phyloP scores from a whole-genome alignment of 2,329 filamentous ascomycete genomes.

The Calonectria henricotiae region DNA sequence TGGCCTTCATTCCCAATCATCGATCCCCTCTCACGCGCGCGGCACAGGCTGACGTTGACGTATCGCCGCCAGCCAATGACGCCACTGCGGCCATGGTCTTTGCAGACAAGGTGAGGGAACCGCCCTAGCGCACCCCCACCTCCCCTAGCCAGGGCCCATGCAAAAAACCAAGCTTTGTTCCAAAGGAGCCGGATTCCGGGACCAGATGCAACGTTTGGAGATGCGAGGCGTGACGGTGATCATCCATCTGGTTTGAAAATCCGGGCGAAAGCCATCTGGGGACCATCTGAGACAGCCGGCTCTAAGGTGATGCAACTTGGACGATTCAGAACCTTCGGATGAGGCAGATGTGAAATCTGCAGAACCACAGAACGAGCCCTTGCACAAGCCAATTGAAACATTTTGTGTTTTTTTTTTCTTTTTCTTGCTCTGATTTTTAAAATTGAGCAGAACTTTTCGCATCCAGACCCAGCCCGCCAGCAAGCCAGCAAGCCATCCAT shows the following conservation, averaged over 20 bases:
- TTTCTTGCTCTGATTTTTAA: not conserved
- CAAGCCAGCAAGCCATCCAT: not conserved
- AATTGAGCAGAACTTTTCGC: not conserved
- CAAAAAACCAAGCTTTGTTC: slow-evolving; percentile 23
- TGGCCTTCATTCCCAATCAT: not conserved
- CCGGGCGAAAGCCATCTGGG: not conserved
- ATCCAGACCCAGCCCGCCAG: not conserved
- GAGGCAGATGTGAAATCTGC: slow-evolving; percentile 6
- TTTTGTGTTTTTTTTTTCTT: not conserved
- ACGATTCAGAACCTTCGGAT: not conserved
- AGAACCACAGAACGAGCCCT: not conserved
- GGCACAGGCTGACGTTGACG: not conserved
- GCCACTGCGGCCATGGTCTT: not conserved
- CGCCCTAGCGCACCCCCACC: not conserved
- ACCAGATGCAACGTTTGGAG: slow-evolving; percentile 15
- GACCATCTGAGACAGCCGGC: slow-evolving; percentile 2
- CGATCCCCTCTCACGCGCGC: slow-evolving; percentile 2
- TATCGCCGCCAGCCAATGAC: slow-evolving; percentile 4
- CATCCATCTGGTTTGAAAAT: not conserved
- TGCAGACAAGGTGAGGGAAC: not conserved
- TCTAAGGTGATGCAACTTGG: not conserved
- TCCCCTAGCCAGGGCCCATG: not conserved
- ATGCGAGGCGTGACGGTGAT: slow-evolving; percentile 6
- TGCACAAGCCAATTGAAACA: slow-evolving; percentile 5
- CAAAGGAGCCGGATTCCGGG: slow-evolving; percentile 13